Base-by-base conservation (phyloP, 2,329 filamentous ascomycete genomes). In the Pyrenophora teres region DNA sequence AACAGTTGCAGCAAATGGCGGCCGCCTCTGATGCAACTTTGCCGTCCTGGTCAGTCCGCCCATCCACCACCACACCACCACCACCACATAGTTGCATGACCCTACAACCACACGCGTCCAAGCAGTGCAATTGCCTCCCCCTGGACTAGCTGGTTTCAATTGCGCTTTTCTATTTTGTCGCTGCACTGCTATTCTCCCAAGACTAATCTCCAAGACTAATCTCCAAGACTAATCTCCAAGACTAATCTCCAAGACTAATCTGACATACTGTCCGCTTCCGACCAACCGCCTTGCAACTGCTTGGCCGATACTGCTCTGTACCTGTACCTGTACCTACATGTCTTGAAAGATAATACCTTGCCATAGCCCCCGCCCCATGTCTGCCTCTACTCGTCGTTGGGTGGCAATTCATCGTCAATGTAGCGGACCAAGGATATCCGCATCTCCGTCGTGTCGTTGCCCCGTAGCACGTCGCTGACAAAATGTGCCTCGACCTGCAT, bases 401-500 rank as follows among this genome's bases (percentile, higher is more conserved):
- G 92, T 18, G 94, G 94, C 78, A 99, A 85, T 77, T 99, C 94
- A 71, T 99, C 94, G 70, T 99, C 94, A 64, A 99, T 96, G 72
- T 96, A 97, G 65, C 93, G 84, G 66, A 97, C 84, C 65, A 99
- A 77, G 23, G 90, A 90, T 68, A 99, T 88, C 68, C 93, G 84
- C 90, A 99, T 97, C 80, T 99, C 94, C 1, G 94, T 99, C 15
- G 90, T 93, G 72, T 99, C 94, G 68, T 97, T 93, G 3, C 94
- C 94, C 50, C 92, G 86, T 54, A 99, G 80, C 27, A 96, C 83
- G 73, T 99, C 94, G 73, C 90, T 97, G 68, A 96, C 89, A 72
- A 97, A 99, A 71, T 96, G 92, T 40, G 91, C 91, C 72, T 99
- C 93, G 3, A 97, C 92, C 75, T 97, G 94, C 91, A 97, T 96